Conservation (phyloP, 306 rosid genomes). For the Lupinus albus region DNA sequence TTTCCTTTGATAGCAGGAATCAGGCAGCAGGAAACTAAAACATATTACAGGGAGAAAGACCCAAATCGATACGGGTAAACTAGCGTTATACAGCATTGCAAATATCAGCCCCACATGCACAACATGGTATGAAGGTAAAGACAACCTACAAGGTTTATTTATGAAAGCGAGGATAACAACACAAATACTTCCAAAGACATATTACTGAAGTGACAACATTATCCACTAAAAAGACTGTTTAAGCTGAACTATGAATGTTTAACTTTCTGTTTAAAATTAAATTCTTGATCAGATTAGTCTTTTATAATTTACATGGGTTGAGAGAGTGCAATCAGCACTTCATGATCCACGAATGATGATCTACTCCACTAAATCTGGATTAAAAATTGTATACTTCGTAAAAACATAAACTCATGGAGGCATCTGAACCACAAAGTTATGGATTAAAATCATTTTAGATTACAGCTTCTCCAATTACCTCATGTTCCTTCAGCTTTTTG, state of each 20-base stretch:
- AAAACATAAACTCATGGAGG: conserved; percentile 15
- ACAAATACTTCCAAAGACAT: neutral
- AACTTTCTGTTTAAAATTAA: neutral
- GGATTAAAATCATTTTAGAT: conserved; percentile 1
- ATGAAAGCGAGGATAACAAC: conserved; percentile 1
- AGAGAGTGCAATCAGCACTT: conserved; percentile 1
- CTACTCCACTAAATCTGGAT: neutral
- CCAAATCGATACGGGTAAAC: neutral
- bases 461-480: conserved; percentile 55
- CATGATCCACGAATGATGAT: conserved; percentile 12
- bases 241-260: neutral
- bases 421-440: conserved; percentile 15
- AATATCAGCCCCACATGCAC: neutral
- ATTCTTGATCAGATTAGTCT: conserved; percentile 2
- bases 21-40: neutral
- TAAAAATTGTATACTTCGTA: conserved; percentile 3
- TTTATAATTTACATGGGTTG: too few species aligned
- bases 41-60: neutral
- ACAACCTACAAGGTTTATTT: neutral
- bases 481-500: conserved; percentile 82
- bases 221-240: neutral
- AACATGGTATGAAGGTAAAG: neutral
- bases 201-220: neutral
- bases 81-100: neutral
- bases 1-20: conserved; percentile 6